Conservation (phyloP, 1,284 basidiomycete genomes). For the Bjerkandera adusta region DNA sequence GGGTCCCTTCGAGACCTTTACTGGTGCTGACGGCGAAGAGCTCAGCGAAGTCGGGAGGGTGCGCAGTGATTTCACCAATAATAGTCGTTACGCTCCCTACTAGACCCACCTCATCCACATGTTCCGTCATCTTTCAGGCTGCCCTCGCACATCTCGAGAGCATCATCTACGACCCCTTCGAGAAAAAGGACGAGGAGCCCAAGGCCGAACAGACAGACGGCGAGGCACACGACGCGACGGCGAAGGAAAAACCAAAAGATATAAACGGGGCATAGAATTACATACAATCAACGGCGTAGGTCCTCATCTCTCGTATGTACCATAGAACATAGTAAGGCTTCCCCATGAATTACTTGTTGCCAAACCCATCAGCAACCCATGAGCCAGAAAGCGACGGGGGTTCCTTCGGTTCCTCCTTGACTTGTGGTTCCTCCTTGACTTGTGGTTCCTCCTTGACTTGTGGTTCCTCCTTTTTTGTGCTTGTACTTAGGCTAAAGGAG, state of each 20-base stretch:
- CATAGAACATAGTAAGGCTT: neutral
- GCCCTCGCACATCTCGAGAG: constrained; percentile 74
- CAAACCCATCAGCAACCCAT: constrained; percentile 28
- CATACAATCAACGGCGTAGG: neutral
- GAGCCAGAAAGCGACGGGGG: constrained; percentile 19
- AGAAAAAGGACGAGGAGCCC: constrained; percentile 10
- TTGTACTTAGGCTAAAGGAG: too few species aligned
- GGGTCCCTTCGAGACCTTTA: constrained; percentile 54
- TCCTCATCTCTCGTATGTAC: constrained; percentile 7
- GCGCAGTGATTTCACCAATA: constrained; percentile 85
- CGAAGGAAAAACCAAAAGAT: constrained; percentile 7
- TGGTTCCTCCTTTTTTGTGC: too few species aligned
- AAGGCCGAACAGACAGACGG: constrained; percentile 25
- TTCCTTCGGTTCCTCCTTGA: constrained; percentile 12
- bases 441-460: too few species aligned
- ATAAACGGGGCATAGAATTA: neutral
- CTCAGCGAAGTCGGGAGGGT: constrained; percentile 88
- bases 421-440: too few species aligned
- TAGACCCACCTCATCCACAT: constrained; percentile 44
- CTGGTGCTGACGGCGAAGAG: constrained; percentile 62
- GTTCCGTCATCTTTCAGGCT: constrained; percentile 46
- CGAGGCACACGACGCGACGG: constrained; percentile 18
- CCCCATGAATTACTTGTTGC: constrained; percentile 9
- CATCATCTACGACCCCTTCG: constrained; percentile 60
- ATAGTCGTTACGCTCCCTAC: constrained; percentile 84